Base-by-base conservation (phyloP, 139 green algal species). In the Spirogloea muscicola region DNA sequence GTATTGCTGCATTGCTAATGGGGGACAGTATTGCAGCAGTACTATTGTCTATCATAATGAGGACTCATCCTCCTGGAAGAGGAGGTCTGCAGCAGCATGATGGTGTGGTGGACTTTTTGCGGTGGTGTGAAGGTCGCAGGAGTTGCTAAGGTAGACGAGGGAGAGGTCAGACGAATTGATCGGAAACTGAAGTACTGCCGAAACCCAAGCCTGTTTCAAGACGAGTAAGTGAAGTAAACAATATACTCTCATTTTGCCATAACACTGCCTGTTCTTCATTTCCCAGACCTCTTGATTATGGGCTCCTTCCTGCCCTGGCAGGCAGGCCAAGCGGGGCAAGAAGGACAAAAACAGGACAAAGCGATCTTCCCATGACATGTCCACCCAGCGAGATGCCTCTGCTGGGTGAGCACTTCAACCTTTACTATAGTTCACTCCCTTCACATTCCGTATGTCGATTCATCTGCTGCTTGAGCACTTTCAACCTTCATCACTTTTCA, bases 161-260 rank as follows among this genome's bases (percentile, higher is more conserved):
- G 60, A 64, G 60, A 68, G 42, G 64, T 74, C 5, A 73, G 41
- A 7, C 37, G 5, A 59, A 3, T 74, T 5, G 64, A 74, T 59
- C 25, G 29, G 44, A 65, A 74, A 42, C 64, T 74, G 6, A 74
- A 74, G 39, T 74, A 73, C 21, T 74, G 64, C n/a, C 48, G 64
- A 5, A 59, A 74, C 16, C 64, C 64, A n/a, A 21, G 29, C 4
- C 21, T 74, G 10, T 33, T 68, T 57, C 59, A 68, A 68, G 59
- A 68, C 10, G 59, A 68, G 59, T 68, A 37, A 29, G 59, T 33
- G n/a, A n/a, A n/a, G n/a, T n/a, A n/a, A n/a, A n/a, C n/a, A n/a
- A n/a, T n/a, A n/a, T n/a, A n/a, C n/a, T n/a, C n/a, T n/a, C n/a
- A n/a, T n/a, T n/a, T n/a, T n/a, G n/a, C n/a, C n/a, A n/a, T n/a